These are phyloP conservation scores for Oemleria cerasiformis DNA, from an alignment of 306 rosid genomes.

Conservation along the genomic window DNA sequence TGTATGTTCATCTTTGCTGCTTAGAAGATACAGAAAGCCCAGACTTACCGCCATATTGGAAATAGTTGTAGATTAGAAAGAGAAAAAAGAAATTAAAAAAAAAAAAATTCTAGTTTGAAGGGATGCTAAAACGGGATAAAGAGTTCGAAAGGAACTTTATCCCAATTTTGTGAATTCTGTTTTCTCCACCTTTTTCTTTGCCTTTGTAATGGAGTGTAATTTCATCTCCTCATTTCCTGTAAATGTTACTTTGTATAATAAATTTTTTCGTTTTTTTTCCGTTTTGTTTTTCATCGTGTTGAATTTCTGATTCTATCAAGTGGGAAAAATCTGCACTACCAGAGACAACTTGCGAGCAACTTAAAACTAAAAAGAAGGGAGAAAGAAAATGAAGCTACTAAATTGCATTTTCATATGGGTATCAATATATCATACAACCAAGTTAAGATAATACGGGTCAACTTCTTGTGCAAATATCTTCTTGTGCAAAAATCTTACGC, in stretches of 20 bases:
- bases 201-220: slow-evolving; percentile 34
- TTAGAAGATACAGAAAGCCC: slow-evolving; percentile 78
- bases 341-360: no score
- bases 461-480: no score
- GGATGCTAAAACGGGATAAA: slow-evolving; percentile 26
- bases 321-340: neutral
- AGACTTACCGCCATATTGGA: slow-evolving; percentile 74
- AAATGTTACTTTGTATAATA: slow-evolving; percentile 32
- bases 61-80: slow-evolving; percentile 74
- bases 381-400: no score
- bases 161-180: slow-evolving; percentile 40
- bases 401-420: no score
- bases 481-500: no score
- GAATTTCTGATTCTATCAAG: neutral
- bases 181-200: neutral
- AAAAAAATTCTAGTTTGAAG: slow-evolving; percentile 23
- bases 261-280: neutral
- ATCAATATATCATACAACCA: no score
- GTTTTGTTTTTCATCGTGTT: neutral
- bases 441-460: no score
- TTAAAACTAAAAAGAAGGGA: no score
- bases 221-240: slow-evolving; percentile 43
- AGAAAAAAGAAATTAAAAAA: neutral
- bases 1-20: slow-evolving; percentile 88
- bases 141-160: slow-evolving; percentile 1